Base-by-base conservation (phyloP, 1,284 basidiomycete genomes). In the Trichosporon sp. region DNA sequence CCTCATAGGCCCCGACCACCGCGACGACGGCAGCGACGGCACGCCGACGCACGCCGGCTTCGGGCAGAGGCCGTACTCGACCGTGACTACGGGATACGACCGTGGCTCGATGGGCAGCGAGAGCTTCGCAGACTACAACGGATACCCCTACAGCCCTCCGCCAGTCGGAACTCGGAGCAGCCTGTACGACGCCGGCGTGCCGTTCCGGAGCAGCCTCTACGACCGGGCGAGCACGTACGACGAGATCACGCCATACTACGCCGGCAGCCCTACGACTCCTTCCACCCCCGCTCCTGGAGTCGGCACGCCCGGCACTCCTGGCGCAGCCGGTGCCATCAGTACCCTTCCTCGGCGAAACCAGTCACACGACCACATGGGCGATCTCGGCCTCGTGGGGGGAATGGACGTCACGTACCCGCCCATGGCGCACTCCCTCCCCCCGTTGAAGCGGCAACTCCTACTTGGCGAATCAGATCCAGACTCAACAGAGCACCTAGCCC, bases 391-490 rank as follows among this genome's bases (percentile, higher is more conserved):
- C 70, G 21, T n/a, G n/a, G n/a, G n/a, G n/a, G n/a, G n/a, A n/a
- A 63, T 70, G 29, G 74, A 74, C 57, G 46, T 73, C 21, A 59
- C 66, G 10, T 65, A 66, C 37, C 59, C 62, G 16, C 58, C 62
- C 16, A 23, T 62, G 19, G 40, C 34, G 23, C 60, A 59, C 29
- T 49, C 11, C 4, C 25, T 33, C 40, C 34, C 46, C 10, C 49
- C 49, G 3, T 23, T 44, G 54, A 54, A 58, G 14, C 34, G 29
- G n/a, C 25, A 27, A 32, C 27, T 54, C 6, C 49, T 54, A 2
- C 49, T 54, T 7, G 49, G 49, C 49, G 25, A 54, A 16, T n/a
- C n/a, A n/a, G 25, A 21, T 7, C 19, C 19, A 21, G 40, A 56
- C 46, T 54, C 49, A 16, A 29, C 49, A 27, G 49, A 54, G 25